Conservation (phyloP, 176 grass and related monocot species). For the Triticum timopheevii region DNA sequence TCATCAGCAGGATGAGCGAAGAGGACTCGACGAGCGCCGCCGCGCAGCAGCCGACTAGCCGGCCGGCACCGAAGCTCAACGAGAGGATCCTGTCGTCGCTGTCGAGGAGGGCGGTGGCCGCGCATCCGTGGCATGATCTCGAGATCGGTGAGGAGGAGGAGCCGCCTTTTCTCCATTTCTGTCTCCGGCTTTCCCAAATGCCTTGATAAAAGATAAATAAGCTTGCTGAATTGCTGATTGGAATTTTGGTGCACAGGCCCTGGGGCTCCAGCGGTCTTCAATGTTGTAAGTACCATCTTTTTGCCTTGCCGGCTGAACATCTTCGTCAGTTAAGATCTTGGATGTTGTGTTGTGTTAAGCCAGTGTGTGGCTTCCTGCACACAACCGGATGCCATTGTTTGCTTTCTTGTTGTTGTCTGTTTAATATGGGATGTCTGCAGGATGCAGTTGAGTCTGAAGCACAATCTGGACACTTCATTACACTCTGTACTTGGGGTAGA, state of each 20-base stretch:
- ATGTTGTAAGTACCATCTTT: conserved; percentile 61
- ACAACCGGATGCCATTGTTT: not conserved
- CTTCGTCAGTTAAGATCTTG: not conserved
- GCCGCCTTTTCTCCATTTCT: not conserved
- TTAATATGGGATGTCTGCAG: too few species aligned
- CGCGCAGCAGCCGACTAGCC: conserved; percentile 10
- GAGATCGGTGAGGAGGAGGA: not conserved
- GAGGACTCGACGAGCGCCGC: conserved; percentile 17
- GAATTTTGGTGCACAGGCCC: conserved; percentile 43
- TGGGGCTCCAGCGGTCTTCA: conserved; percentile 68
- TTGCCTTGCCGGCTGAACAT: not conserved
- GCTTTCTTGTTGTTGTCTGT: not conserved
- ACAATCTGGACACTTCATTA: not conserved
- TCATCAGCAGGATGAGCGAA: conserved; percentile 40
- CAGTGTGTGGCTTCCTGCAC: too few species aligned
- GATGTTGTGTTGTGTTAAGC: not conserved
- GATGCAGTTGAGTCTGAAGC: not conserved
- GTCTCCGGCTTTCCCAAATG: not conserved
- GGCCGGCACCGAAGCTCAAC: conserved; percentile 56
- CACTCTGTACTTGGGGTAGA: not conserved
- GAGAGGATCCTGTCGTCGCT: conserved; percentile 91
- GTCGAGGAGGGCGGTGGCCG: conserved; percentile 84
- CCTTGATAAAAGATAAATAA: not conserved
- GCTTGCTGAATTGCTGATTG: not conserved
- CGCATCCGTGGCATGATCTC: conserved; percentile 79